Conservation (phyloP, 352 stramenopile genomes). For the Phytophthora sp. region DNA sequence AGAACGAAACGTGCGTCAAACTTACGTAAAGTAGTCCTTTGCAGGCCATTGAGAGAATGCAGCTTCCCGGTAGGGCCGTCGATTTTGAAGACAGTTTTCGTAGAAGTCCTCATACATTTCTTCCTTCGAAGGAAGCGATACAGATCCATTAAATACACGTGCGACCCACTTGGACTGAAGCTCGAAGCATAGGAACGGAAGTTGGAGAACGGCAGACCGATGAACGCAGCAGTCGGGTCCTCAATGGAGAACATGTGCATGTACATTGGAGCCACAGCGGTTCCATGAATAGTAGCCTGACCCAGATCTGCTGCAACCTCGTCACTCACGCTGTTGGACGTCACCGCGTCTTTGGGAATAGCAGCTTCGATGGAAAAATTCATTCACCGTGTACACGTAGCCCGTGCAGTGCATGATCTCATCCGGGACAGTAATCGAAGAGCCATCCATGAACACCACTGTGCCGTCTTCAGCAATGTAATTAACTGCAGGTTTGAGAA, state of each 20-base stretch:
- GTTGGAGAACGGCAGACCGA: conserved; percentile 71
- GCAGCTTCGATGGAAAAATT: conserved; percentile 48
- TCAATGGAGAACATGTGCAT: conserved; percentile 74
- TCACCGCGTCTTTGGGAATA: conserved; percentile 42
- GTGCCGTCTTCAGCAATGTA: conserved; percentile 45
- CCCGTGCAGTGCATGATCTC: conserved; percentile 78
- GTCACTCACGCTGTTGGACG: conserved; percentile 19
- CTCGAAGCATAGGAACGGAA: conserved; percentile 79
- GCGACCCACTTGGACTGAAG: conserved; percentile 69
- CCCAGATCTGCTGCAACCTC: conserved; percentile 36
- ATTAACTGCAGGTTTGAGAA: conserved; percentile 57
- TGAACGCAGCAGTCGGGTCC: conserved; percentile 66
- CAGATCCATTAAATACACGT: conserved; percentile 46
- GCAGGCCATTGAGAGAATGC: conserved; percentile 52
- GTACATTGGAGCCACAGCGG: conserved; percentile 67
- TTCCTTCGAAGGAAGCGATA: conserved; percentile 55
- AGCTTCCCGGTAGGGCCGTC: conserved; percentile 56
- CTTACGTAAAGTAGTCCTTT: conserved; percentile 53
- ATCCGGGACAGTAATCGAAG: conserved; percentile 47
- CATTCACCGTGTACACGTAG: conserved; percentile 65
- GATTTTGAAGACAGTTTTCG: conserved; percentile 39
- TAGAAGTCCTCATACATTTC: conserved; percentile 67
- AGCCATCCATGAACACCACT: conserved; percentile 59
- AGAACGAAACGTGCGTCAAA: not conserved
- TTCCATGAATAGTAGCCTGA: conserved; percentile 21